Conservation (phyloP, 768 basidiomycete species). For the Coprinopsis sp. region DNA sequence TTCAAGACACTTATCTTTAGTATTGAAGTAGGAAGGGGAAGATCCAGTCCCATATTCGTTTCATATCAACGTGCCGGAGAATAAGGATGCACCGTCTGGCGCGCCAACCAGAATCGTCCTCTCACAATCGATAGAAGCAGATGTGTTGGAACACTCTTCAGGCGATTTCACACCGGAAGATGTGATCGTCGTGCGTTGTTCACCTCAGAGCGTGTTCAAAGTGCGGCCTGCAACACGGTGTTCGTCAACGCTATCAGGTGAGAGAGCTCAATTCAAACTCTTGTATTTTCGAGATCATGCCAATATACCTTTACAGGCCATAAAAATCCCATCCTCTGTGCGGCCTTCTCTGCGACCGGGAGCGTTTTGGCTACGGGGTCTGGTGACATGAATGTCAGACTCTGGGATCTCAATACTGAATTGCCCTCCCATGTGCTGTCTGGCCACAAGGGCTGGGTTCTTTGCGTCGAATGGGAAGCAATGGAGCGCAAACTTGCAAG, state of each 20-base stretch:
- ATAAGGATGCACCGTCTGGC: constrained; percentile 41
- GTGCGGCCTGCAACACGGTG: constrained; percentile 93
- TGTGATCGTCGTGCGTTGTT: constrained; percentile 81
- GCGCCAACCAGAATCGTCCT: constrained; percentile 77
- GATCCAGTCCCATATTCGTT: constrained; percentile 93
- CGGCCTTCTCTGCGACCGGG: constrained; percentile 93
- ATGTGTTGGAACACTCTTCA: constrained; percentile 72
- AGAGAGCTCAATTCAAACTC: constrained; percentile 13
- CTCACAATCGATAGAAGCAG: constrained; percentile 76
- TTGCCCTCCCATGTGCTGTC: constrained; percentile 80
- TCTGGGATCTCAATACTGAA: constrained; percentile 95
- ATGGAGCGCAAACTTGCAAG: constrained; percentile 87
- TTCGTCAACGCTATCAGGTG: constrained; percentile 85
- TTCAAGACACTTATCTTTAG: constrained; percentile 17
- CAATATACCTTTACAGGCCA: constrained; percentile 53
- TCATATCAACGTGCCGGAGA: constrained; percentile 70
- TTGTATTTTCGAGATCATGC: neutral
- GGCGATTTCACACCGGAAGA: constrained; percentile 79
- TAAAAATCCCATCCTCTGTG: constrained; percentile 88
- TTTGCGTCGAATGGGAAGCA: constrained; percentile 97
- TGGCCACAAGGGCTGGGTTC: constrained; percentile 94
- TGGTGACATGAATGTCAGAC: constrained; percentile 85
- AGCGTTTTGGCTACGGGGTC: constrained; percentile 89
- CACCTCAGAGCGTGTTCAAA: constrained; percentile 93
- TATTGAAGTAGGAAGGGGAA: constrained; percentile 72